Evolutionary conservation across 352 stramenopile species (phyloP), one percentile per base, ranked within the genome.

Genomic region (Vaucheria bursata): DNA sequence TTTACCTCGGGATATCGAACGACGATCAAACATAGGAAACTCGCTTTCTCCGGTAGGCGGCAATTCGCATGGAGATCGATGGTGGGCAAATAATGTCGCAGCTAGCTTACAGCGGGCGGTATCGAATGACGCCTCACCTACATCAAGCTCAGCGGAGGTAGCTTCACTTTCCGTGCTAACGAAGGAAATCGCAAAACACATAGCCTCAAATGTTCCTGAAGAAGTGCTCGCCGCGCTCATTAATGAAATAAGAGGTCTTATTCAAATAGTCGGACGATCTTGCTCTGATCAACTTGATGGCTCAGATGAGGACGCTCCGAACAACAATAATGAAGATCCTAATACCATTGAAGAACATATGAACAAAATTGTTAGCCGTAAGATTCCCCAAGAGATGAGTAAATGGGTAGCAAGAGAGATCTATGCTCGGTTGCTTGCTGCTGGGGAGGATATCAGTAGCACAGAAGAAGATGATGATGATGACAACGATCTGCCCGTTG

Each of bases 391-490:
- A 35, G 65, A 72, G 65, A 72, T 72, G 65, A 50, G 33, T 35
- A 72, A 72, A 8, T 72, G 65, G 65, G 40, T 72, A 8, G 65
- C 65, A 29, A 72, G 40, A 8, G 65, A 72, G 32, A 72, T 72
- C 65, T 72, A 50, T 35, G 31, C 6, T 2, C 65, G 40, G 31
- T 35, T 72, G 29, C 36, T 72, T 29, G 65, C 32, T 7, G 65
- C 65, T 2, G 65, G 32, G 29, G 12, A 35, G 1, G 65, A 72
- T 12, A 50, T 12, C 65, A 38, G 6, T 35, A 38, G 6, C 65
- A 72, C 65, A 29, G 65, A 72, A 8, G 65, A 72, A 4, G 65
- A 72, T 35, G 18, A 45, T 35, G 65, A 72, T 29, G 65, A 72
- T 36, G 65, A 72, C 1, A 35, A 72, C 31, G 65, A 72, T 25